Base-by-base conservation (phyloP, 306 rosid species). In the Delonix regia region DNA sequence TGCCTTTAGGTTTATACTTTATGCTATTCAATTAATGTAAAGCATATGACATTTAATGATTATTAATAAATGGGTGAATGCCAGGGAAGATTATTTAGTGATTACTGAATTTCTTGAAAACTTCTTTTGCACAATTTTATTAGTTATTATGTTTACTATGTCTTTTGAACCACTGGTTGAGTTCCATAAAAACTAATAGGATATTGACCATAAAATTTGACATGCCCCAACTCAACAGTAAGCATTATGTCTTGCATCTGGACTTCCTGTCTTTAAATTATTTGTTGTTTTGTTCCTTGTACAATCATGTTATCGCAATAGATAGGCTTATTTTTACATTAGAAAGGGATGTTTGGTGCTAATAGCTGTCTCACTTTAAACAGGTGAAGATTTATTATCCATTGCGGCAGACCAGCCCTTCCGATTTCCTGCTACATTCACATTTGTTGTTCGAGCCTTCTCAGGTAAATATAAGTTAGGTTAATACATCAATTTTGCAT, bases 371-470 rank as follows among this genome's bases (percentile, higher is more conserved):
- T 67, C 39, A 45, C 77, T 79, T 67, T 78, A 69, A 79, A 91
- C 96, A 95, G 99, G 99, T 73, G 99, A 95, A 81, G 98, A 95
- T 87, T 83, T 95, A 78, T 81, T 95, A 84, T 69, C 99, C 82
- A 95, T 95, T 88, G 97, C 98, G 52, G 96, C 94, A 49, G 99
- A 95, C 75, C 99, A 95, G 86, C 99, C 99, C 75, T 95, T 95
- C 80, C 90, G 99, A 10, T 95, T 95, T 83, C 99, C 99, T 55
- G 99, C 99, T n/a, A 95, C 99, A 71, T 95, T 95, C 90, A 95
- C 99, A 74, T 95, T 95, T 78, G 99, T 95, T 88, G 99, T 95
- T 80, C 92, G 99, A 89, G 98, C 99, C 80, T 95, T 95, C 87
- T 95, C 99, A 76, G 99, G 99, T 95, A 79, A 75, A 61, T 74